Evolutionary conservation across 192 early-diverging fungal genomes (phyloP).

Genomic region (Neocallimastix lanati): DNA sequence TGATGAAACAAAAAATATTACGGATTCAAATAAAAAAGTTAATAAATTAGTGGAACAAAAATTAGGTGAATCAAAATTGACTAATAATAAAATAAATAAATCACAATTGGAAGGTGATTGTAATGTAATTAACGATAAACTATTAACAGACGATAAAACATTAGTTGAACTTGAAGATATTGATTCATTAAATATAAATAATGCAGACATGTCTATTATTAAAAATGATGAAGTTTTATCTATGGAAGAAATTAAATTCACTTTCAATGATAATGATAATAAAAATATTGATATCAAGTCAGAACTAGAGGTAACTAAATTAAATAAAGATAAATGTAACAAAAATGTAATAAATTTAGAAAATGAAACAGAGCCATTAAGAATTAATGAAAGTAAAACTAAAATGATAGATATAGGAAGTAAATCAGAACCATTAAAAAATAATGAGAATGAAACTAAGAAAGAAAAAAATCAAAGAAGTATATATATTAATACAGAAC

Average conservation of each 20-base stretch:
- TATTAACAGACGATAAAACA: no score
- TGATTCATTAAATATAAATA: conserved; percentile 10
- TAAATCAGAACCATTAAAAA: not conserved
- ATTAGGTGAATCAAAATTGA: no score
- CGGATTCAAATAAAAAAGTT: no score
- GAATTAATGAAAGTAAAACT: no score
- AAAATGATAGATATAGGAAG: no score
- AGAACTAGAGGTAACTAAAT: conserved; percentile 3
- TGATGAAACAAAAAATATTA: no score
- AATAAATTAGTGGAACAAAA: no score
- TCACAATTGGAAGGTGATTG: no score
- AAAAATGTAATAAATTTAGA: no score
- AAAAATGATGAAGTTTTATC: conserved; percentile 27
- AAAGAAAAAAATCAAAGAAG: conserved; percentile 5
- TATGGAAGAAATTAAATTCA: not conserved
- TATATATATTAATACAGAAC: conserved; percentile 5
- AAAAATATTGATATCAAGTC: not conserved
- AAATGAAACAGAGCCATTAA: not conserved
- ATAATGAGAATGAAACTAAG: conserved; percentile 6
- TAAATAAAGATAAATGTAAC: not conserved
- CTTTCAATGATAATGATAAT: not conserved
- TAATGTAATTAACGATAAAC: no score
- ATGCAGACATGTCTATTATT: conserved; percentile 16
- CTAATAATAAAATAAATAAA: no score
- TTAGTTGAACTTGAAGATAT: conserved; percentile 13